Base-by-base conservation (phyloP, 2,329 filamentous ascomycete genomes). In the Graphilbum sp. region DNA sequence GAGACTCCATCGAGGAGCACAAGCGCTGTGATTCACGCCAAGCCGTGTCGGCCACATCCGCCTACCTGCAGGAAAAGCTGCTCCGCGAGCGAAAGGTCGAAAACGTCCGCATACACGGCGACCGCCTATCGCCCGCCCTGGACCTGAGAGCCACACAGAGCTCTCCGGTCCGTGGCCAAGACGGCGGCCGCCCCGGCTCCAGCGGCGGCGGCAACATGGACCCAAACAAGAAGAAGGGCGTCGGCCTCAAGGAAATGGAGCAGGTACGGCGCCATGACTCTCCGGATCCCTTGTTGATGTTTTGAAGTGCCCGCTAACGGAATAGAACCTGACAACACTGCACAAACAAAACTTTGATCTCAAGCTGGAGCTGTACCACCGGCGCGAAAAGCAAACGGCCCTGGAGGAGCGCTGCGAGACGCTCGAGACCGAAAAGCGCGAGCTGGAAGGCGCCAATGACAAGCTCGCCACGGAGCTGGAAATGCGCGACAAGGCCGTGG, bases 321-420 rank as follows among this genome's bases (percentile, higher is more conserved):
- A 9, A 11, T 35, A 79, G 67, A 71, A 75, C 38, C 58, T 83
- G 37, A 79, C 78, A 5, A 75, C 64, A 2, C 57, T 84, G 18
- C 74, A 78, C 53, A 85, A 85, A 51, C 72, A 82, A 55, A 85
- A 84, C 49, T 85, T 84, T 47, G 78, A 82, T 46, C 63, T 85
- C 32, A 84, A 85, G 53, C 61, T 84, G 24, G 78, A 84, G 51
- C 55, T 85, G 1, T 81, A 69, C 47, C 77, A 84, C 50, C 67
- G 76, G 7, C 66, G 79, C 21, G 71, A 84, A 54, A 66, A 69
- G 38, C 75, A 79, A 49, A 64, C 63, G 9, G 53, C 53, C 5
- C 57, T 81, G 16, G 68, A 74, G 43, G 53, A 55, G 29, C 41
- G 36, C 15, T 43, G 44, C 8, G 64, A 74, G 38, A 66, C 55